Evolutionary conservation across 768 basidiomycete genomes (phyloP).

Genomic region (Xerocomellus chrysenteron): DNA sequence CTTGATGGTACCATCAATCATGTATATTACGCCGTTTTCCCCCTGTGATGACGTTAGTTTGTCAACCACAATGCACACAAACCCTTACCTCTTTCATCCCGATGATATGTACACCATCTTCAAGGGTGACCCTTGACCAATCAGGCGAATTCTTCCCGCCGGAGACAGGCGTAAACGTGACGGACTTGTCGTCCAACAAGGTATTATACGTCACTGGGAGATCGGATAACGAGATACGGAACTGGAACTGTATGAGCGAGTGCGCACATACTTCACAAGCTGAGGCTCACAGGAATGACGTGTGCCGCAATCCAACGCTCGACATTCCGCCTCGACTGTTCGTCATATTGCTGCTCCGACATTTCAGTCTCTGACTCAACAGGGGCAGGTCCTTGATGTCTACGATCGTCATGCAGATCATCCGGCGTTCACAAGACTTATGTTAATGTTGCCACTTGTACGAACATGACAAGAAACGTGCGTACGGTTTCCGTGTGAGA

Average conservation of each 20-base stretch:
- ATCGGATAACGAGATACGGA: conserved; percentile 44
- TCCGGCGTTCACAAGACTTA: not conserved
- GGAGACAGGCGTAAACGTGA: conserved; percentile 48
- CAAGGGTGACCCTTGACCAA: conserved; percentile 61
- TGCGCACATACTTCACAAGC: not conserved
- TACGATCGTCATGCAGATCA: conserved; percentile 25
- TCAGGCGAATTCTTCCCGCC: conserved; percentile 40
- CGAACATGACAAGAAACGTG: conserved; percentile 1
- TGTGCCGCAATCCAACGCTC: conserved; percentile 81
- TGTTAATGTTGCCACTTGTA: not conserved
- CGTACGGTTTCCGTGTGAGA: conserved; percentile 78
- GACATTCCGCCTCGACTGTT: conserved; percentile 60
- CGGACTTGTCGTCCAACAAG: conserved; percentile 54
- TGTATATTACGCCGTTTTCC: conserved; percentile 43
- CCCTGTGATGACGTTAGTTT: conserved; percentile 29
- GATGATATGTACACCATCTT: conserved; percentile 54
- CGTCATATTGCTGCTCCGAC: conserved; percentile 66
- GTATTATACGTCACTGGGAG: conserved; percentile 49
- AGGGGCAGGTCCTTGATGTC: conserved; percentile 56
- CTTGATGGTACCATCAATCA: conserved; percentile 41
- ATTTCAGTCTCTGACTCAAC: conserved; percentile 50
- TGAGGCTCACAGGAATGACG: conserved; percentile 66
- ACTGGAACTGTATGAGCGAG: conserved; percentile 25
- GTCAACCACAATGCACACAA: not conserved
- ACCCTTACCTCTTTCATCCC: conserved; percentile 58